Conservation (phyloP, 176 grass and related monocot genomes). For the Cenchrus fungigraminus region DNA sequence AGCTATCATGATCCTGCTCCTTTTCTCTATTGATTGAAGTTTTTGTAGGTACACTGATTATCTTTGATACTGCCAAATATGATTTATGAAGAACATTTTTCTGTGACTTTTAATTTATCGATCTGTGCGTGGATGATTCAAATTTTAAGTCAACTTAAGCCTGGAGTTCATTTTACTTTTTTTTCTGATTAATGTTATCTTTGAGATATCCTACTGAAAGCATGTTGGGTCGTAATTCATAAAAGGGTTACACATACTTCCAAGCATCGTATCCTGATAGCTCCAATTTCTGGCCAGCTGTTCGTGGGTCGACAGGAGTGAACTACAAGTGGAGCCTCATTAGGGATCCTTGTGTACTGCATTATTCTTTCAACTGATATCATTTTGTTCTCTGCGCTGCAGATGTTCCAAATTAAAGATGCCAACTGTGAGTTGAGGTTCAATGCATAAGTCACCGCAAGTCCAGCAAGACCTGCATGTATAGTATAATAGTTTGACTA, state of each 20-base stretch:
- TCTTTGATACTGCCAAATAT: background rate
- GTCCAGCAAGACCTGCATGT: conserved; percentile 83
- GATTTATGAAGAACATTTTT: background rate
- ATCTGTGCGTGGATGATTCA: background rate
- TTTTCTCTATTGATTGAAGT: background rate
- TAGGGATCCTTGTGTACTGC: conserved; percentile 85
- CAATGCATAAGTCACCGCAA: conserved; percentile 92
- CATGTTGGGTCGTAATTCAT: background rate
- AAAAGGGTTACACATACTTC: conserved; percentile 56
- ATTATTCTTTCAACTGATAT: conserved; percentile 98
- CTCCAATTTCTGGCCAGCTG: conserved; percentile 84
- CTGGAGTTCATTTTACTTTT: background rate
- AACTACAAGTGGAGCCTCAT: conserved; percentile 87
- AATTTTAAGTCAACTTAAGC: background rate
- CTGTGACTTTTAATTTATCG: background rate
- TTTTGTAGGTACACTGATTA: background rate
- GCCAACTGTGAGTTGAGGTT: conserved; percentile 86
- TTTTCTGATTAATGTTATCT: background rate
- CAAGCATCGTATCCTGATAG: conserved; percentile 73
- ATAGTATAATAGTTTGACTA: conserved; percentile 20
- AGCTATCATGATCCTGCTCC: background rate
- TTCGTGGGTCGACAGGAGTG: conserved; percentile 46
- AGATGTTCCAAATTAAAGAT: conserved; percentile 88
- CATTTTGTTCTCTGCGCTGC: conserved; percentile 97
- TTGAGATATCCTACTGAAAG: background rate